Percentiles rank a stretch among this genome's conserved stretches.
Evolutionary conservation across 768 basidiomycete species (phyloP).

Genomic region (Phanerodontia chrysosporium): DNA sequence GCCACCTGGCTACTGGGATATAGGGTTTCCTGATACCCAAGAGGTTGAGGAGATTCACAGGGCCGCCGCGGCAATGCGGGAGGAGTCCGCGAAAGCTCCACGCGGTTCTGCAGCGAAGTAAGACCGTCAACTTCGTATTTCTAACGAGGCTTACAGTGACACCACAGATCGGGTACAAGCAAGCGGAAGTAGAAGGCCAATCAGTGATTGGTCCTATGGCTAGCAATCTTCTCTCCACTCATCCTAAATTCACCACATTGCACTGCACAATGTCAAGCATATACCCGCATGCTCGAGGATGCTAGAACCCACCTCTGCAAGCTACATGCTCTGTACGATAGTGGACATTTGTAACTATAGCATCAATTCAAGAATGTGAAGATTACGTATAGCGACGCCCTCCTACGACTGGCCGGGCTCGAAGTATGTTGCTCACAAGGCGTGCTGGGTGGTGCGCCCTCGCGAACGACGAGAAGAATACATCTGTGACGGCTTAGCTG

Average conservation of each 20-base stretch:
- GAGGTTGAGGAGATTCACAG: constrained; percentile 73
- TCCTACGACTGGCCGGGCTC: background rate
- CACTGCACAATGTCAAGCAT: no score
- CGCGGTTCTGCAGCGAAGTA: constrained; percentile 59
- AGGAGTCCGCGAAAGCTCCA: constrained; percentile 46
- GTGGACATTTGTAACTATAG: no score
- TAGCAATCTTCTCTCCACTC: no score
- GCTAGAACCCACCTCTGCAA: no score
- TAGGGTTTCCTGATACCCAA: constrained; percentile 87
- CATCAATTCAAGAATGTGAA: no score
- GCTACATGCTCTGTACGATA: no score
- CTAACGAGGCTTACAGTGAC: background rate
- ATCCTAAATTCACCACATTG: no score
- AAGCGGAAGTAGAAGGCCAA: background rate
- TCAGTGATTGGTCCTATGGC: no score
- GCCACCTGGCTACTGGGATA: constrained; percentile 87
- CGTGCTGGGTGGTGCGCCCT: constrained; percentile 2
- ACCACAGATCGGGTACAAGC: background rate
- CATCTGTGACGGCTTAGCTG: background rate
- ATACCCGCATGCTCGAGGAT: no score
- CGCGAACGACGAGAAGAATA: background rate
- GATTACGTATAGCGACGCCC: no score
- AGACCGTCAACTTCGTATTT: constrained; percentile 17
- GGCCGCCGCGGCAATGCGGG: constrained; percentile 68
- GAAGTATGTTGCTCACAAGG: background rate